Conservation (phyloP, 495 filamentous ascomycete species). For the Talaromyces stipitatus region DNA sequence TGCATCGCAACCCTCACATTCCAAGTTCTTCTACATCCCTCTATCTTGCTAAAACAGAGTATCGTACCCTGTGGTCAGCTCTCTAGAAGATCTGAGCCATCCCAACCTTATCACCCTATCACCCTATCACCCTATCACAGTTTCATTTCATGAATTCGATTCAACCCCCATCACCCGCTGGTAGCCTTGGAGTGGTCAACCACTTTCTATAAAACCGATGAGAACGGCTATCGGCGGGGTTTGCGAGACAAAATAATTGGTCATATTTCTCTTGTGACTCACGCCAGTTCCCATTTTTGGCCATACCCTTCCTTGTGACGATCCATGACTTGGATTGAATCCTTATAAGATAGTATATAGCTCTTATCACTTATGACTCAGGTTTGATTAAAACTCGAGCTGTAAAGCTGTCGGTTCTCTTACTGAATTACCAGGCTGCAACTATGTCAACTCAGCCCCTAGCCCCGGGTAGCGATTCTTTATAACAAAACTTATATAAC, state of each 20-base stretch:
- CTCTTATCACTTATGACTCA: too few relatives aligned
- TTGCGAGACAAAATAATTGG: neutral
- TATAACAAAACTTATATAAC: too few relatives aligned
- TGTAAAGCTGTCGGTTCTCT: too few relatives aligned
- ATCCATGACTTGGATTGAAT: too few relatives aligned
- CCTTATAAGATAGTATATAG: too few relatives aligned
- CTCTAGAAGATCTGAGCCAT: neutral
- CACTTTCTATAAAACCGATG: neutral
- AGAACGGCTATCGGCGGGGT: neutral
- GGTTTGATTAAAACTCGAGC: too few relatives aligned
- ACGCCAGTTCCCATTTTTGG: neutral
- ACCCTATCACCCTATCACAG: neutral
- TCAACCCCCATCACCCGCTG: neutral
- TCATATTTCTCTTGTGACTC: neutral
- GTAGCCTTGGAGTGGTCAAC: neutral
- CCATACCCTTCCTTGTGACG: neutral
- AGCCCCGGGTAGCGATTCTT: too few relatives aligned
- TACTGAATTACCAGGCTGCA: too few relatives aligned
- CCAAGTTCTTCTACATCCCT: slow-evolving; percentile 3
- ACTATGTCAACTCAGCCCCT: too few relatives aligned
- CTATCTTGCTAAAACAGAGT: neutral
- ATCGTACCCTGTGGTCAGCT: neutral
- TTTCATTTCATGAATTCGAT: neutral
- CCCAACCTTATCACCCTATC: neutral
- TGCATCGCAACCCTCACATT: slow-evolving; percentile 5